Base-by-base conservation (phyloP, 129 eudicot species). In the Cynara cardunculus region DNA sequence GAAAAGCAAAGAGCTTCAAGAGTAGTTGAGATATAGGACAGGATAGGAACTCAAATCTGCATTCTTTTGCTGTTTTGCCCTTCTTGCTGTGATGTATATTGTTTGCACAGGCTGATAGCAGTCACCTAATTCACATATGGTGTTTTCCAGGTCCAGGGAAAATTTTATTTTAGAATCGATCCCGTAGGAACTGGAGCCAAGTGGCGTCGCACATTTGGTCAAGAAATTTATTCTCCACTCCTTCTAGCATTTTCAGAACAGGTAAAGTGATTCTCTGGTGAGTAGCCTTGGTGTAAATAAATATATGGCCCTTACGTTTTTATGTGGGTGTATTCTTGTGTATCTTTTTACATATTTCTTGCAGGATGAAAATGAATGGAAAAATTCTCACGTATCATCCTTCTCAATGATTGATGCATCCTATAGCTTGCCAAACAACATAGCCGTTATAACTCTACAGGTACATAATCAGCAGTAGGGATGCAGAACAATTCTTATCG, bases 161-260 rank as follows among this genome's bases (percentile, higher is more conserved):
- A 89, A 75, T 95, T 80, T 61, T 95, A 86, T 77, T 19, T 90
- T 66, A 95, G 97, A 88, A 89, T 95, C 21, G 99, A 95, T 85
- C 99, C 93, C n/a, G 82, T 71, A 1, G 99, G 99, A 78, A 89
- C 88, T 59, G 99, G 97, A 64, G 96, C 99, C 69, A 95, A 86
- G 88, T 95, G 99, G 99, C 96, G 99, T 59, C 97, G 99, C 84
- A 89, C 91, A 77, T 87, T 86, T 89, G 99, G 99, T 34, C 99
- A 92, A 82, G 97, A 92, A 88, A 81, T 95, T 72, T 95, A 95
- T 86, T 95, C 97, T 31, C 99, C 99, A 7, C 90, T 95, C 71
- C 94, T 95, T 75, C 68, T 95, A 53, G 99, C 99, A 79, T 95
- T 95, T 83, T 80, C 99, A 64, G 94, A 88, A 86, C 94, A 90